Evolutionary conservation across 1,284 basidiomycete genomes (phyloP).

Genomic region (Ustilago curta): DNA sequence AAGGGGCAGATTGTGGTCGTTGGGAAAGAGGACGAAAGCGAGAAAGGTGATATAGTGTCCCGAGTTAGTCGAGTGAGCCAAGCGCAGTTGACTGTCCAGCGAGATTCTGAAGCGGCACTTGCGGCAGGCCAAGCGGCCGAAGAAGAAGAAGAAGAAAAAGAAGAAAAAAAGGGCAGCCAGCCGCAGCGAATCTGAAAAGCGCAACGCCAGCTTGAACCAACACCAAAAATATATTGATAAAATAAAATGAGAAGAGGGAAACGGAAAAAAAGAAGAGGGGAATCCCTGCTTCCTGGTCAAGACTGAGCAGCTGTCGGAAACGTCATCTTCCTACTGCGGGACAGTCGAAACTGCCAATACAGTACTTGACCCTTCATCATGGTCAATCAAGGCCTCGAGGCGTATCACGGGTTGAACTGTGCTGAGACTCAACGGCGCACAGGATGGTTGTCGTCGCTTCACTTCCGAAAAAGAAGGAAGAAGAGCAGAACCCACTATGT

Average conservation of each 20-base stretch:
- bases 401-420: not conserved
- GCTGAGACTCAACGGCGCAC: not conserved
- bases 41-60: not conserved
- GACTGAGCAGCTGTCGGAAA: not conserved
- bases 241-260: not conserved
- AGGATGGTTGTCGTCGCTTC: slow-evolving; percentile 9
- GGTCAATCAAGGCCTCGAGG: not conserved
- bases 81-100: slow-evolving; percentile 1
- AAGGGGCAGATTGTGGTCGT: slow-evolving; percentile 3
- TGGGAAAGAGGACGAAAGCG: slow-evolving; percentile 4
- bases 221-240: not conserved
- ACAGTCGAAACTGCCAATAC: not conserved
- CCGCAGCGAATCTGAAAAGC: slow-evolving; percentile 8
- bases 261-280: not conserved
- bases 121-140: slow-evolving; percentile 1
- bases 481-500: slow-evolving; percentile 4
- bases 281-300: slow-evolving; percentile 1
- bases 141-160: not conserved
- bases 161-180: slow-evolving; percentile 6
- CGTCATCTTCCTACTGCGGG: not conserved
- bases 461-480: slow-evolving; percentile 3
- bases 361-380: not conserved
- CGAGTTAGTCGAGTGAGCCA: not conserved
- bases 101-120: slow-evolving; percentile 1
- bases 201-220: slow-evolving; percentile 5